These are phyloP conservation scores for Calonectria leucothoes DNA, from an alignment of 2,329 filamentous ascomycete species.

Conservation along the genomic window DNA sequence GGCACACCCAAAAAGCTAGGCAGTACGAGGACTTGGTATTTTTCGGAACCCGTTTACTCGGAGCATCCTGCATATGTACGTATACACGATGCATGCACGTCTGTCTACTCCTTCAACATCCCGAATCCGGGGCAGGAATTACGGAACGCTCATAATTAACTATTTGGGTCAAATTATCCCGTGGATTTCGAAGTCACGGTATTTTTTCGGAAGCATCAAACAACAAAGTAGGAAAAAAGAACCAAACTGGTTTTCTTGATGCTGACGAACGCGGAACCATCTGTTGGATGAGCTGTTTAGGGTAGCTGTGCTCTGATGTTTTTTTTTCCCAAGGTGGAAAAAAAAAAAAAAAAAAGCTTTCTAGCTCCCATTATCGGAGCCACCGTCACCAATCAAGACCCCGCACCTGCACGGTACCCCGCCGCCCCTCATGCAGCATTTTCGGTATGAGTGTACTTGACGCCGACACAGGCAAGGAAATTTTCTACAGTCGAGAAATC, in stretches of 20 bases:
- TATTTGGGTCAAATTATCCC: neutral
- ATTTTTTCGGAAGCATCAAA: neutral
- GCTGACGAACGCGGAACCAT: neutral
- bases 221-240: neutral
- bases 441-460: slow-evolving; percentile 2
- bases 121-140: neutral
- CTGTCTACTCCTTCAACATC: neutral
- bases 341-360: slow-evolving; percentile 4
- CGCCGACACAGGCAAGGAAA: slow-evolving; percentile 22
- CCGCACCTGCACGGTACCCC: slow-evolving; percentile 37
- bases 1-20: neutral
- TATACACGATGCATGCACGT: neutral
- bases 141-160: neutral
- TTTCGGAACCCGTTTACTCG: neutral
- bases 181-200: neutral
- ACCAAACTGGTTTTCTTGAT: neutral
- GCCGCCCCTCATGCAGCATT: slow-evolving; percentile 23
- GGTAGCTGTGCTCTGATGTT: neutral
- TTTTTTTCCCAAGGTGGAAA: neutral
- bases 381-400: slow-evolving; percentile 36
- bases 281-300: neutral
- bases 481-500: slow-evolving; percentile 25
- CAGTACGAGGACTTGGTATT: neutral
- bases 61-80: neutral
- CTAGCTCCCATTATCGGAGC: slow-evolving; percentile 32